A percentile compares a stretch with the other conserved stretches of the same genome.
Conservation (phyloP, 2,329 filamentous ascomycete species). For the Dactylellina haptotyla region DNA sequence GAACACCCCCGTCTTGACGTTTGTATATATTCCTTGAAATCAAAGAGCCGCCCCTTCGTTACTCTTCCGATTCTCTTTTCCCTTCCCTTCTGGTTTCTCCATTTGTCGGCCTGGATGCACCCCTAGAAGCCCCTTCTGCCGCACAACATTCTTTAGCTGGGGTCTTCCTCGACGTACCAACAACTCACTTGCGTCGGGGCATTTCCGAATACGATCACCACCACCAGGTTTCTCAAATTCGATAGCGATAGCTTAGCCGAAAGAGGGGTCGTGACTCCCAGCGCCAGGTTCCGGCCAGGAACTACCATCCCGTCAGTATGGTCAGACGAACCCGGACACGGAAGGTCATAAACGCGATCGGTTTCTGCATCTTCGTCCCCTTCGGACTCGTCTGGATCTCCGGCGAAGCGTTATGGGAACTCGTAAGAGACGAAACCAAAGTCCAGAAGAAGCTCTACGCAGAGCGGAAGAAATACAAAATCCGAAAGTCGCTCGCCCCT, state of each 20-base stretch:
- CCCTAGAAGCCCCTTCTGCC: no score
- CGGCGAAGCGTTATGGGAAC: slow-evolving; percentile 45
- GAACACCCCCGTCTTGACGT: not conserved
- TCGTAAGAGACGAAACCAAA: slow-evolving; percentile 49
- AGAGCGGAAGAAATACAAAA: slow-evolving; percentile 46
- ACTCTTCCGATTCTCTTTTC: no score
- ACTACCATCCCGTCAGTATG: slow-evolving; percentile 26
- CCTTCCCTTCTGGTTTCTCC: no score
- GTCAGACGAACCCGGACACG: slow-evolving; percentile 49
- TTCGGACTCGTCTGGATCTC: slow-evolving; percentile 52
- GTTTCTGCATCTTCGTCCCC: slow-evolving; percentile 51
- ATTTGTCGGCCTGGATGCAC: no score
- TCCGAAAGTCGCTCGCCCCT: slow-evolving; percentile 42
- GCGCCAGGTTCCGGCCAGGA: slow-evolving; percentile 16
- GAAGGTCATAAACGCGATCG: slow-evolving; percentile 53
- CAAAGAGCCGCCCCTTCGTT: no score
- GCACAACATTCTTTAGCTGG: not conserved
- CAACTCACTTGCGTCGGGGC: slow-evolving; percentile 13
- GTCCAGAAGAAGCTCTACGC: slow-evolving; percentile 48
- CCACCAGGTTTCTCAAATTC: slow-evolving; percentile 1
- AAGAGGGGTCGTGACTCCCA: slow-evolving; percentile 5
- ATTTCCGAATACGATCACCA: slow-evolving; percentile 11
- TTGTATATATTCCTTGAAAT: no score
- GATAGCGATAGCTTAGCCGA: slow-evolving; percentile 2
- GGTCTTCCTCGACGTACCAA: slow-evolving; percentile 1